Base-by-base conservation (phyloP, 1,284 basidiomycete genomes). In the Pseudozyma sp. region DNA sequence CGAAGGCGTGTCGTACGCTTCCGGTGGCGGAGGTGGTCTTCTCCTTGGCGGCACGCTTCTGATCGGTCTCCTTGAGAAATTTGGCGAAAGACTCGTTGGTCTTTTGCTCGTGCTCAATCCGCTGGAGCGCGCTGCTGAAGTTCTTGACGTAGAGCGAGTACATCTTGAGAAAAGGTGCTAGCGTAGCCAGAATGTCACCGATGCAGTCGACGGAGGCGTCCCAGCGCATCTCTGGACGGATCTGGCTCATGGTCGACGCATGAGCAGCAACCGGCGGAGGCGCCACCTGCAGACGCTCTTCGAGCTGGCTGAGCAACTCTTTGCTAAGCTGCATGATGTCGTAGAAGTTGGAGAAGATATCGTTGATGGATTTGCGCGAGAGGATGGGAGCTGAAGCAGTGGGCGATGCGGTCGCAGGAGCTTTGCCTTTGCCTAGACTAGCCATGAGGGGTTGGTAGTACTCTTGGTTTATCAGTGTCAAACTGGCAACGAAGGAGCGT, bases 241-340 rank as follows among this genome's bases (percentile, higher is more conserved):
- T 37, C 31, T 55, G 6, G 90, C 88, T 16, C 90, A 90, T 24
- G 5, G n/a, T n/a, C 6, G 61, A 37, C n/a, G 7, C 35, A 34
- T 39, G 31, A 9, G 16, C 34, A 35, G 40, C 31, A 11, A 42
- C 6, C 1, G 17, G 46, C 29, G 47, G 81, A 92, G 24, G 31
- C 4, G 50, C 17, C n/a, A 94, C 4, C 10, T 69, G 68, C 7
- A 84, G 43, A 8, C 82, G 71, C 50, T 79, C 80, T 47, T 83
- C 81, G 31, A 93, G 87, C 4, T 90, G 88, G 14, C 88, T 86
- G 67, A 90, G 89, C 80, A 94, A 90, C n/a, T 92, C 90, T 53
- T 88, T 90, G 84, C 94, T 92, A 56, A 95, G 87, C 77, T 93
- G 92, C 89, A 92, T 92, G 48, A 96, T 94, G 85, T 95, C 93